phyloP scores from a whole-genome alignment of 257 asterid genomes.

The Pogostemon cablin region DNA sequence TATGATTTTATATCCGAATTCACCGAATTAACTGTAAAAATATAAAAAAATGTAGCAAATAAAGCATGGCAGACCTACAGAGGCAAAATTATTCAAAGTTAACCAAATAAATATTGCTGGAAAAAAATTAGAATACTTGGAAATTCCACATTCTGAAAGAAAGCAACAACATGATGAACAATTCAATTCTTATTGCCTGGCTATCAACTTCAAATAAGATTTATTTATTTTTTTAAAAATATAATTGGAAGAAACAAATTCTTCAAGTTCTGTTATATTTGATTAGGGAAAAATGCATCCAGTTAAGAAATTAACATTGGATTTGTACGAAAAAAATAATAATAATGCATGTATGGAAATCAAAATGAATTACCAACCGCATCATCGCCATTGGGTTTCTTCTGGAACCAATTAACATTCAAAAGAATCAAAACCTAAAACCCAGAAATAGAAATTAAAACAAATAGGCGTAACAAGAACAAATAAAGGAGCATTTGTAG shows the following conservation, averaged over 20 bases:
- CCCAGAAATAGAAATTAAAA: background rate
- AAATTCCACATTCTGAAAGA: background rate
- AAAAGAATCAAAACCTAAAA: conserved; percentile 46
- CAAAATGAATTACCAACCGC: conserved; percentile 48
- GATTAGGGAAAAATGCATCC: background rate
- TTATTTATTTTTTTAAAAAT: background rate
- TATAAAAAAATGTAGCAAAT: background rate
- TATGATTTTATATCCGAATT: no score
- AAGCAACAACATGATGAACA: background rate
- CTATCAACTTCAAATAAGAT: background rate
- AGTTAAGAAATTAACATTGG: background rate
- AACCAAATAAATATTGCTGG: background rate
- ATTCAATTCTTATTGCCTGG: background rate
- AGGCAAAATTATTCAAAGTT: background rate
- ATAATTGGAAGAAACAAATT: background rate
- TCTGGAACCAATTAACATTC: conserved; percentile 89
- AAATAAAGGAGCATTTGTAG: background rate
- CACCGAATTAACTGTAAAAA: background rate
- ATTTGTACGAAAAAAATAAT: background rate
- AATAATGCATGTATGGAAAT: background rate
- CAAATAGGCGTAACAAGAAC: background rate
- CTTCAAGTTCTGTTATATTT: background rate
- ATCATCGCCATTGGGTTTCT: conserved; percentile 78
- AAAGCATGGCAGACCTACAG: background rate
- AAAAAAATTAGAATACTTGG: background rate